Evolutionary conservation across 345 rosid species (phyloP).

Genomic region (Nasturtium officinale): DNA sequence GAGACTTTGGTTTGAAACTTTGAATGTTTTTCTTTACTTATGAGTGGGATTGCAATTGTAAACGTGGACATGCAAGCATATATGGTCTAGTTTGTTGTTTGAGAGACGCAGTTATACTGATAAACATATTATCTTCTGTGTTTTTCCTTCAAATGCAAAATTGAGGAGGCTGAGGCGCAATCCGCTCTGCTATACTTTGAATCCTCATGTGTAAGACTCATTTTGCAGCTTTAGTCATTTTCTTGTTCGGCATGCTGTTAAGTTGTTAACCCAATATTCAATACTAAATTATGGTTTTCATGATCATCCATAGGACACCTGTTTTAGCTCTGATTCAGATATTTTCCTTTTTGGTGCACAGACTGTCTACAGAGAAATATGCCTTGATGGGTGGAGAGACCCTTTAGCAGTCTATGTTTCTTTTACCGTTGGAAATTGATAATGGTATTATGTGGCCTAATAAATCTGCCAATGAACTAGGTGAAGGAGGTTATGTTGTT

Average conservation of each 20-base stretch:
- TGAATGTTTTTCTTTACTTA: no score
- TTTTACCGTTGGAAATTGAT: background rate
- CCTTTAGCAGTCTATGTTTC: constrained; percentile 14
- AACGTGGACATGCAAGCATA: background rate
- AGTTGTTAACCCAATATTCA: constrained; percentile 14
- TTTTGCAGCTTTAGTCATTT: constrained; percentile 22
- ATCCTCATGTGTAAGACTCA: constrained; percentile 74
- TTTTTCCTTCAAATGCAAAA: constrained; percentile 47
- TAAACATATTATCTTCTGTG: background rate
- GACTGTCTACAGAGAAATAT: constrained; percentile 88
- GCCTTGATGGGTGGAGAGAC: constrained; percentile 61
- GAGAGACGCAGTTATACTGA: background rate
- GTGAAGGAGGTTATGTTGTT: constrained; percentile 80
- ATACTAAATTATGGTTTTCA: background rate
- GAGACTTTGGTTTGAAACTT: background rate
- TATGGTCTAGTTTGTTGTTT: constrained; percentile 1
- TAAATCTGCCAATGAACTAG: constrained; percentile 50
- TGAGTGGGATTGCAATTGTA: background rate
- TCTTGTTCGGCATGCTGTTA: constrained; percentile 22
- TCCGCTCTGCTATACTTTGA: constrained; percentile 82
- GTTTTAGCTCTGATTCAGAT: constrained; percentile 93
- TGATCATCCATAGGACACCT: constrained; percentile 71
- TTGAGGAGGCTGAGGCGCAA: constrained; percentile 97
- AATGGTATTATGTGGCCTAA: constrained; percentile 24
- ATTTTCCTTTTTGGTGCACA: constrained; percentile 91